These are phyloP conservation scores for Rutstroemia sydowiana DNA, from an alignment of 2,329 filamentous ascomycete genomes.

Conservation along the genomic window DNA sequence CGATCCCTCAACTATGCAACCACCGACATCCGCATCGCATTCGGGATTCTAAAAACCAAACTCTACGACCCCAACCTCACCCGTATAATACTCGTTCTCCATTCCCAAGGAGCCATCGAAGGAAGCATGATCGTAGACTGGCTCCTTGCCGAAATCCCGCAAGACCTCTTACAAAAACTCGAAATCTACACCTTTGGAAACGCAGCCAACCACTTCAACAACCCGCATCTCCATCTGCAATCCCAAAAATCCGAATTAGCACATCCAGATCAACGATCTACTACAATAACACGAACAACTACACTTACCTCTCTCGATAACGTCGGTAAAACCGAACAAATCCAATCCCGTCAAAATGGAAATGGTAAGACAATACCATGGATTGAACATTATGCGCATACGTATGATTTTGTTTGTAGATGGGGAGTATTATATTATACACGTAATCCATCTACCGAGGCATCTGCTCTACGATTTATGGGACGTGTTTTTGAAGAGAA, in stretches of 20 bases:
- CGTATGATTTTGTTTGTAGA: constrained; percentile 63
- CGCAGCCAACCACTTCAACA: constrained; percentile 77
- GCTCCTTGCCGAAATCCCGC: constrained; percentile 64
- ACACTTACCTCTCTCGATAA: constrained; percentile 6
- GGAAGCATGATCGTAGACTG: constrained; percentile 68
- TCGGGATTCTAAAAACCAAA: constrained; percentile 52
- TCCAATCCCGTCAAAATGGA: background rate
- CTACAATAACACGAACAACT: constrained; percentile 25
- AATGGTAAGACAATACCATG: constrained; percentile 48
- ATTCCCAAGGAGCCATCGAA: constrained; percentile 73
- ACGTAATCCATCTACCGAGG: constrained; percentile 3
- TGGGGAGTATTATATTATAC: constrained; percentile 68
- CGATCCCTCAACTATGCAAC: constrained; percentile 69
- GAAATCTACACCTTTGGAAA: constrained; percentile 75
- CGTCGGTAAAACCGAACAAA: background rate
- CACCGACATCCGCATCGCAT: constrained; percentile 56
- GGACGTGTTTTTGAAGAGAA: constrained; percentile 22
- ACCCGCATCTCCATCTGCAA: constrained; percentile 50
- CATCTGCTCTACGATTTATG: constrained; percentile 22
- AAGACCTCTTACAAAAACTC: constrained; percentile 57
- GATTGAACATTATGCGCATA: constrained; percentile 76
- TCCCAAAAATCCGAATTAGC: constrained; percentile 37
- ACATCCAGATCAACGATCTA: constrained; percentile 34
- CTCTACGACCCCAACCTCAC: constrained; percentile 54
- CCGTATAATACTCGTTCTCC: constrained; percentile 67